These are phyloP conservation scores for Penicillium nucicola DNA, from an alignment of 495 filamentous ascomycete species.

Conservation along the genomic window DNA sequence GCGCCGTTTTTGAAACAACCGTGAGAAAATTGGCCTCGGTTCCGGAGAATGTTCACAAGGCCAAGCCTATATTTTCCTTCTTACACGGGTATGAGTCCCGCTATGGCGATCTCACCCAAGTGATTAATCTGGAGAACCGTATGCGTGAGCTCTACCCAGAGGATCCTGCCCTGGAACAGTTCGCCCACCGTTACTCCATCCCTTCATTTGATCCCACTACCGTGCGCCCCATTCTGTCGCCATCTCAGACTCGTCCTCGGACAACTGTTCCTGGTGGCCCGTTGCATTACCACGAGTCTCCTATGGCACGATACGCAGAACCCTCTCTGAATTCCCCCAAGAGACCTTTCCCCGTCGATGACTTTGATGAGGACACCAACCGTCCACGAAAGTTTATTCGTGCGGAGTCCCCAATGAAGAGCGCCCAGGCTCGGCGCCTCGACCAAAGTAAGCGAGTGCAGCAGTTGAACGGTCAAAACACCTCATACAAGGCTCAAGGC, in stretches of 20 bases:
- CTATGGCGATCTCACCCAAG: slow-evolving; percentile 85
- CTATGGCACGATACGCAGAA: slow-evolving; percentile 47
- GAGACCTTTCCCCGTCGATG: slow-evolving; percentile 64
- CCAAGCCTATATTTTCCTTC: slow-evolving; percentile 80
- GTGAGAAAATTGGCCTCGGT: slow-evolving; percentile 74
- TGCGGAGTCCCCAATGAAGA: slow-evolving; percentile 84
- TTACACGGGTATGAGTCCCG: slow-evolving; percentile 94
- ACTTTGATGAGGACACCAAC: slow-evolving; percentile 62
- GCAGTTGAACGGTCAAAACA: slow-evolving; percentile 33
- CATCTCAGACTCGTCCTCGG: slow-evolving; percentile 71
- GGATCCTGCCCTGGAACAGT: slow-evolving; percentile 71
- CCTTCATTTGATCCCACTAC: slow-evolving; percentile 71
- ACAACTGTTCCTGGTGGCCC: slow-evolving; percentile 22
- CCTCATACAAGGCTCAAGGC: slow-evolving; percentile 40
- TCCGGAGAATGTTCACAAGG: slow-evolving; percentile 65
- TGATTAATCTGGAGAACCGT: slow-evolving; percentile 83
- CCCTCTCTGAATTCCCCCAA: slow-evolving; percentile 69
- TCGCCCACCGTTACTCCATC: slow-evolving; percentile 70
- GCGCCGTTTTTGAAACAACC: slow-evolving; percentile 90
- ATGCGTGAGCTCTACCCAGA: slow-evolving; percentile 91
- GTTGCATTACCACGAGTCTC: slow-evolving; percentile 48
- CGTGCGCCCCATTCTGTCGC: slow-evolving; percentile 78
- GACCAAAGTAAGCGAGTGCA: slow-evolving; percentile 67
- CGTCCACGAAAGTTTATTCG: slow-evolving; percentile 79
- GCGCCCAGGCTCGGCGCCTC: slow-evolving; percentile 73